Percentiles rank a stretch among this genome's conserved stretches.
phyloP scores from a whole-genome alignment of 495 filamentous ascomycete genomes.

The Tuber calosporum region DNA sequence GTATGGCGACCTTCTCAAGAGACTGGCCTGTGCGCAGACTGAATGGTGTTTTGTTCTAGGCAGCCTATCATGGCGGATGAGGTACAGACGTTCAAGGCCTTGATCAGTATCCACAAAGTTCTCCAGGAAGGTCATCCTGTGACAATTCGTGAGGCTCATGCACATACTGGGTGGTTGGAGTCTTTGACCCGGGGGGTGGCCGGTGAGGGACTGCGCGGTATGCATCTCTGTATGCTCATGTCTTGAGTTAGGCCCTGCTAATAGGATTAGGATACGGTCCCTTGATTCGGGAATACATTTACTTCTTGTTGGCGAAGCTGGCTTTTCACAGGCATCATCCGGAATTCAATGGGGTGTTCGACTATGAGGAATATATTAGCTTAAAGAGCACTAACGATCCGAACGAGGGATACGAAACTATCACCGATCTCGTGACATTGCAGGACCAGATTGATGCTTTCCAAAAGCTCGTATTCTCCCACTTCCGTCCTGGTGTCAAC shows the following conservation, averaged over 20 bases:
- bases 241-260: constrained; percentile 30
- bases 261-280: constrained; percentile 67
- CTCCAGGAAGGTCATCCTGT: constrained; percentile 91
- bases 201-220: constrained; percentile 78
- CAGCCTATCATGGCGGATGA: constrained; percentile 95
- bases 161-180: constrained; percentile 83
- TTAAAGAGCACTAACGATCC: constrained; percentile 97
- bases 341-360: constrained; percentile 95
- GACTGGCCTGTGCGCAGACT: constrained; percentile 9
- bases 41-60: constrained; percentile 45
- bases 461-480: constrained; percentile 95
- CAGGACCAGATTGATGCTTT: constrained; percentile 98
- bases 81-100: constrained; percentile 86
- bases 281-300: constrained; percentile 90
- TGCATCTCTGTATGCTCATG: constrained; percentile 34
- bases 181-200: constrained; percentile 76
- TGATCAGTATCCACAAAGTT: constrained; percentile 91
- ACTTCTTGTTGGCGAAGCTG: constrained; percentile 86
- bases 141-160: constrained; percentile 79
- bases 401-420: constrained; percentile 98
- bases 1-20: background rate
- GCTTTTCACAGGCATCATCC: constrained; percentile 91
- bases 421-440: constrained; percentile 88
- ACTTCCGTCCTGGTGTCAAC: constrained; percentile 81
- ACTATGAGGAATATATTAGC: constrained; percentile 98